Conservation (phyloP, 108 stramenopile genomes). For the Cyclotella choctawhatcheeana region DNA sequence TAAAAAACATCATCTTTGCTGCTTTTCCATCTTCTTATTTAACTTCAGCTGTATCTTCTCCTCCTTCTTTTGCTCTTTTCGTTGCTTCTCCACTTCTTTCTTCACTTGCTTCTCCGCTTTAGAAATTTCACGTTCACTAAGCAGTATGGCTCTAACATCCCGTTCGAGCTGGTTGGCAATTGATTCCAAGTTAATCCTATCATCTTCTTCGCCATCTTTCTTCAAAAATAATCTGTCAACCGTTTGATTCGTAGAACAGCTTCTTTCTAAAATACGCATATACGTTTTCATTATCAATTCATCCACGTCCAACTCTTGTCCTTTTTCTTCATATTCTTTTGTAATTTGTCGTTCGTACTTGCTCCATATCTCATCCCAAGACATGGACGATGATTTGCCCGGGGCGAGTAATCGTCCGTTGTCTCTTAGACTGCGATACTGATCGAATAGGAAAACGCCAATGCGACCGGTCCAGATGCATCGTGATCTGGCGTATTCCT, state of each 20-base stretch:
- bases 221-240: constrained; percentile 44
- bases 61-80: constrained; percentile 22
- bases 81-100: constrained; percentile 14
- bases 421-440: constrained; percentile 56
- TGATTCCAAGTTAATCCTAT: constrained; percentile 15
- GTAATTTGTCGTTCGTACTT: constrained; percentile 59
- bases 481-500: constrained; percentile 64
- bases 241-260: constrained; percentile 57
- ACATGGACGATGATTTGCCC: constrained; percentile 54
- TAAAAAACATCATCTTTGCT: no score
- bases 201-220: constrained; percentile 2
- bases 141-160: constrained; percentile 21
- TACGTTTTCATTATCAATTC: constrained; percentile 51
- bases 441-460: constrained; percentile 55
- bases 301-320: constrained; percentile 22
- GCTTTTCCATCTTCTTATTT: constrained; percentile 17
- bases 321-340: constrained; percentile 26
- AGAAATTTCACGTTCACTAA: constrained; percentile 6
- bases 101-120: constrained; percentile 14
- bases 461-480: constrained; percentile 61
- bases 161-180: constrained; percentile 24
- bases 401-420: constrained; percentile 36
- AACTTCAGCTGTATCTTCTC: constrained; percentile 18
- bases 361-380: constrained; percentile 64
- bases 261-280: constrained; percentile 60